These are phyloP conservation scores for Angophora floribunda DNA, from an alignment of 345 rosid genomes.

Conservation along the genomic window DNA sequence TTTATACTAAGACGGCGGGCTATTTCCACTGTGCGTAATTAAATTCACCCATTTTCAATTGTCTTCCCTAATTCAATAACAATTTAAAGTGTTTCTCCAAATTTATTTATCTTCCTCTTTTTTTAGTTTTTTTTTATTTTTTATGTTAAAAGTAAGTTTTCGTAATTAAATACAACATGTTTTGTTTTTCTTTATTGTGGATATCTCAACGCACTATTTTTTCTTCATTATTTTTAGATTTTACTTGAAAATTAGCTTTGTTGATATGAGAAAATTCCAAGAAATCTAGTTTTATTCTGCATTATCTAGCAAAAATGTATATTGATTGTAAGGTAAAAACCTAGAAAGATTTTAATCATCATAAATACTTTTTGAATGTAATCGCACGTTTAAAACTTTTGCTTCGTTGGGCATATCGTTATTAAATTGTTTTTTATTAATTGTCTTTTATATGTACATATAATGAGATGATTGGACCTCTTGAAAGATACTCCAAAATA, in stretches of 20 bases:
- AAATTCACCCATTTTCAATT: neutral
- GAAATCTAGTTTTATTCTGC: neutral
- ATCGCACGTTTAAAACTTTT: neutral
- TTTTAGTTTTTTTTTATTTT: too few relatives aligned
- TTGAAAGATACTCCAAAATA: neutral
- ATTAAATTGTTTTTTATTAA: neutral
- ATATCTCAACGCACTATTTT: neutral
- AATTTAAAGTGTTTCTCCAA: neutral
- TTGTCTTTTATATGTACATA: neutral
- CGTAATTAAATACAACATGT: neutral
- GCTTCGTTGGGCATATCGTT: neutral
- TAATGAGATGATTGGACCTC: neutral
- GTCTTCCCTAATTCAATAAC: neutral
- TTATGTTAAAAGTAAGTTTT: neutral
- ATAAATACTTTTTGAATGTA: neutral
- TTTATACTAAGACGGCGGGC: neutral
- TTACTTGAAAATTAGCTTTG: neutral
- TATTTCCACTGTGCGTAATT: neutral
- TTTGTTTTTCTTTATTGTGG: neutral
- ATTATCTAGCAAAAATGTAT: neutral
- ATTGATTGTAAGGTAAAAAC: neutral
- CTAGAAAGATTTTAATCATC: neutral
- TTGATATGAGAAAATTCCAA: accelerated
- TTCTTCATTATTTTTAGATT: neutral
- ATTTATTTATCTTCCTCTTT: neutral